Evolutionary conservation across 306 rosid genomes (phyloP).

Genomic region (Hippophae rhamnoides): DNA sequence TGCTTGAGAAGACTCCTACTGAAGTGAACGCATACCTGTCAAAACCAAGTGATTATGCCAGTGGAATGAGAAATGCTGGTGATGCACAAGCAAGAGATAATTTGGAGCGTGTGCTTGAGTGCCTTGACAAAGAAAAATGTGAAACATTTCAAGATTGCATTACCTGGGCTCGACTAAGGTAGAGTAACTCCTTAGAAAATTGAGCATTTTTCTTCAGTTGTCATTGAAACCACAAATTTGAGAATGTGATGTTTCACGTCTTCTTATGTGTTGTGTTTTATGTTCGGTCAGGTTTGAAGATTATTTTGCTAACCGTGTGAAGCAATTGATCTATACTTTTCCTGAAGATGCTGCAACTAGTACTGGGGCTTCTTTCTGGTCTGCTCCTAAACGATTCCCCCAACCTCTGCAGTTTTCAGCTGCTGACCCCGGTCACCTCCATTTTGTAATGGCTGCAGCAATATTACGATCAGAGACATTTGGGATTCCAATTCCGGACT

Average conservation of each 20-base stretch:
- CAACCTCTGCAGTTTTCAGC: conserved; percentile 71
- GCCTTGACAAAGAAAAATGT: conserved; percentile 81
- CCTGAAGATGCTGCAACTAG: conserved; percentile 96
- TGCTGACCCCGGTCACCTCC: conserved; percentile 63
- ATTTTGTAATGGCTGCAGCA: conserved; percentile 68
- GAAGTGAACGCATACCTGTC: conserved; percentile 83
- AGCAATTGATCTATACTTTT: conserved; percentile 83
- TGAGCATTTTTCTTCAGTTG: neutral
- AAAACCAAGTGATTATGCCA: conserved; percentile 68
- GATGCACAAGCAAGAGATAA: conserved; percentile 98
- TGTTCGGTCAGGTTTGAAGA: conserved; percentile 72
- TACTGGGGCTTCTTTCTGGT: conserved; percentile 94
- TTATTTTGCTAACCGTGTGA: conserved; percentile 74
- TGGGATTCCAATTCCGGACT: conserved; percentile 80
- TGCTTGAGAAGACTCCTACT: conserved; percentile 91
- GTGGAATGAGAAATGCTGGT: conserved; percentile 67
- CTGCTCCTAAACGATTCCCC: conserved; percentile 96
- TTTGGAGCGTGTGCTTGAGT: conserved; percentile 86
- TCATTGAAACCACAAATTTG: neutral
- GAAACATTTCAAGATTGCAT: conserved; percentile 75
- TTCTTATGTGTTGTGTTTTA: conserved; percentile 9
- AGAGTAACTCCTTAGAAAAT: conserved; percentile 41
- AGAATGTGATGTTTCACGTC: neutral
- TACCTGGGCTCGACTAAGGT: conserved; percentile 70
- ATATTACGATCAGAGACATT: conserved; percentile 82